A percentile compares a stretch with the other conserved stretches of the same genome.
phyloP scores from a whole-genome alignment of 2,329 filamentous ascomycete species.

The Alternaria sp. region DNA sequence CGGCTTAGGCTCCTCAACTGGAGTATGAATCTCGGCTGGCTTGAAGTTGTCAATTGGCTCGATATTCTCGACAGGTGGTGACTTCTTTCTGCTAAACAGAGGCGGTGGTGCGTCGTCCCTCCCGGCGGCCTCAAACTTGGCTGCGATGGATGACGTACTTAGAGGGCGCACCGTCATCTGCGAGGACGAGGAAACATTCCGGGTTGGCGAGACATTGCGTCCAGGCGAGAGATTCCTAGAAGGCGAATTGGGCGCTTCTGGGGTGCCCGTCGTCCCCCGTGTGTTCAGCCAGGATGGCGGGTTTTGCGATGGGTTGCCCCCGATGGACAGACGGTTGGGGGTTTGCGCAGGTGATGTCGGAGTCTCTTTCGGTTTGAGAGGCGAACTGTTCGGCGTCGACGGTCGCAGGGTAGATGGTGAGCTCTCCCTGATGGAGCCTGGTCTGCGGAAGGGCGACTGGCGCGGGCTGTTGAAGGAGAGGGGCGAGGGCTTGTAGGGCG shows the following conservation, averaged over 20 bases:
- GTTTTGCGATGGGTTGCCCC: slow-evolving; percentile 43
- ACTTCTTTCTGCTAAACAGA: slow-evolving; percentile 12
- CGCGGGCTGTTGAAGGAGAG: slow-evolving; percentile 55
- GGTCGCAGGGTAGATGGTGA: slow-evolving; percentile 51
- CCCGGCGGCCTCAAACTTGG: slow-evolving; percentile 46
- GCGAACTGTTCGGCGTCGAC: slow-evolving; percentile 51
- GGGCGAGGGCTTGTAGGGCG: slow-evolving; percentile 50
- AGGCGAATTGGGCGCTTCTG: slow-evolving; percentile 42
- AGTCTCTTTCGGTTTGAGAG: slow-evolving; percentile 46
- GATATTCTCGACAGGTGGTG: not conserved
- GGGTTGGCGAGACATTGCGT: slow-evolving; percentile 34
- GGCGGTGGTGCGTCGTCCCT: slow-evolving; percentile 39
- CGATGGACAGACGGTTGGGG: slow-evolving; percentile 39
- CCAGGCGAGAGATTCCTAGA: slow-evolving; percentile 34
- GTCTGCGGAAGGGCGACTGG: slow-evolving; percentile 54
- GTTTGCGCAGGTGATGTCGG: slow-evolving; percentile 36
- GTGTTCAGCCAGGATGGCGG: slow-evolving; percentile 47
- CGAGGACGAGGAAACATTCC: slow-evolving; percentile 25
- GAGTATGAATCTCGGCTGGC: not conserved
- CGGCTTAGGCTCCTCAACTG: slow-evolving; percentile 6
- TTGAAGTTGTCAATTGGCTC: slow-evolving; percentile 5
- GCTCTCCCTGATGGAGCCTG: slow-evolving; percentile 47
- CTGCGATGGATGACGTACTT: slow-evolving; percentile 43
- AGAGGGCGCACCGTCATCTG: slow-evolving; percentile 29
- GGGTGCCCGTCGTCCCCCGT: slow-evolving; percentile 33